Evolutionary conservation across 129 eudicot genomes (phyloP).

Genomic region (Dittrichia graveolens): DNA sequence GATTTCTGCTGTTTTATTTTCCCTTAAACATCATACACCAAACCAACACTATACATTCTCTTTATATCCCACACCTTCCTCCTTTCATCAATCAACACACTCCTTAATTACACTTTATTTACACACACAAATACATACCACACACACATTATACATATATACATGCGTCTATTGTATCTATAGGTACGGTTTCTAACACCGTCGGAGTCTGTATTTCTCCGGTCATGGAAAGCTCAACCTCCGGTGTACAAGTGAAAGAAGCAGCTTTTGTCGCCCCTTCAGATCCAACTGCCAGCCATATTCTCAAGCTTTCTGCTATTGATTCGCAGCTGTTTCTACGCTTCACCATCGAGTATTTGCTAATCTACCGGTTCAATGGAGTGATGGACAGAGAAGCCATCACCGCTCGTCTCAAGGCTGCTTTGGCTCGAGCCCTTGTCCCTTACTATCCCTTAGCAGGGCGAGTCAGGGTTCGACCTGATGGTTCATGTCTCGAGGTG

Average conservation of each 20-base stretch:
- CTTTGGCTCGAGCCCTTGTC: constrained; percentile 61
- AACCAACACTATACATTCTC: constrained; percentile 19
- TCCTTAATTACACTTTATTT: constrained; percentile 13
- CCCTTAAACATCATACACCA: constrained; percentile 18
- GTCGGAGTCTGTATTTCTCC: background rate
- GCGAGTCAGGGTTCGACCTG: constrained; percentile 52
- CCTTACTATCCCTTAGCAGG: constrained; percentile 83
- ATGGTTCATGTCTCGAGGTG: constrained; percentile 62
- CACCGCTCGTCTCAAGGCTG: constrained; percentile 45
- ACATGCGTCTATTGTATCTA: background rate
- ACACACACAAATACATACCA: background rate
- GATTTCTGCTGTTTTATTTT: constrained; percentile 9
- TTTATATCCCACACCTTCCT: constrained; percentile 29
- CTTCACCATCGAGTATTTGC: constrained; percentile 62
- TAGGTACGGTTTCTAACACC: background rate
- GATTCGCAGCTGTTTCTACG: constrained; percentile 84
- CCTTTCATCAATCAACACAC: constrained; percentile 4
- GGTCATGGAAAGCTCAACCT: constrained; percentile 24
- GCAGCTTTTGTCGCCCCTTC: constrained; percentile 57
- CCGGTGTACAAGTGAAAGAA: constrained; percentile 53
- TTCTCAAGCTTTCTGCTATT: constrained; percentile 61
- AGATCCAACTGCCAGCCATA: constrained; percentile 56
- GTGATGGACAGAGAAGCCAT: constrained; percentile 19
- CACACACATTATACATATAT: background rate
- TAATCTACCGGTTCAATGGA: constrained; percentile 44